phyloP scores from a whole-genome alignment of 495 filamentous ascomycete species.

The Daldinia concentrica region DNA sequence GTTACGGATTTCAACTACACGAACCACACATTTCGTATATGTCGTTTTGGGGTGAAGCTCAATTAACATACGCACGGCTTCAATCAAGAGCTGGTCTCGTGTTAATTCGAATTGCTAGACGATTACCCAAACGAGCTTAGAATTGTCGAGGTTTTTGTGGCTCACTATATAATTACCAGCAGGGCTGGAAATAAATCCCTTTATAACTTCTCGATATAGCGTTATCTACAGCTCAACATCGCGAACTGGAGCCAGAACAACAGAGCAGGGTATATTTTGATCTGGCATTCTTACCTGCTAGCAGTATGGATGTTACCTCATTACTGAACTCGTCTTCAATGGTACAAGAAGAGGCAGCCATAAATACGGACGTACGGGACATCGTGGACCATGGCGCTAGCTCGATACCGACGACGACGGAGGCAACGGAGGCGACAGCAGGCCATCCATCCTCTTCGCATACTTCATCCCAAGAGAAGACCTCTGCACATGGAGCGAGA shows the following conservation, averaged over 20 bases:
- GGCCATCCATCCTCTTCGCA: constrained; percentile 28
- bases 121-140: neutral
- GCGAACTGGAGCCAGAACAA: neutral
- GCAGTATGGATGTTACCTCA: constrained; percentile 48
- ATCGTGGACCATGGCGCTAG: constrained; percentile 14
- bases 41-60: neutral
- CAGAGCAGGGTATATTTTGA: neutral
- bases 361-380: constrained; percentile 7
- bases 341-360: constrained; percentile 39
- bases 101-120: neutral
- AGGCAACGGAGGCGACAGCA: constrained; percentile 14
- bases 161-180: neutral
- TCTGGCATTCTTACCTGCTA: constrained; percentile 2
- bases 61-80: neutral
- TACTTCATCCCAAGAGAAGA: constrained; percentile 44
- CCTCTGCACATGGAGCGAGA: constrained; percentile 39
- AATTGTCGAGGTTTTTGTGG: neutral
- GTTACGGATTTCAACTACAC: neutral
- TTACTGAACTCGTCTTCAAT: constrained; percentile 49
- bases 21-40: constrained; percentile 6
- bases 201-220: neutral
- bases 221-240: neutral
- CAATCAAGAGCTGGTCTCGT: neutral
- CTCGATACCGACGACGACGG: constrained; percentile 38
- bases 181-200: neutral